Evolutionary conservation across 2,329 filamentous ascomycete genomes (phyloP), one percentile per base, ranked within the genome.

Genomic region (Aureobasidium sp.): DNA sequence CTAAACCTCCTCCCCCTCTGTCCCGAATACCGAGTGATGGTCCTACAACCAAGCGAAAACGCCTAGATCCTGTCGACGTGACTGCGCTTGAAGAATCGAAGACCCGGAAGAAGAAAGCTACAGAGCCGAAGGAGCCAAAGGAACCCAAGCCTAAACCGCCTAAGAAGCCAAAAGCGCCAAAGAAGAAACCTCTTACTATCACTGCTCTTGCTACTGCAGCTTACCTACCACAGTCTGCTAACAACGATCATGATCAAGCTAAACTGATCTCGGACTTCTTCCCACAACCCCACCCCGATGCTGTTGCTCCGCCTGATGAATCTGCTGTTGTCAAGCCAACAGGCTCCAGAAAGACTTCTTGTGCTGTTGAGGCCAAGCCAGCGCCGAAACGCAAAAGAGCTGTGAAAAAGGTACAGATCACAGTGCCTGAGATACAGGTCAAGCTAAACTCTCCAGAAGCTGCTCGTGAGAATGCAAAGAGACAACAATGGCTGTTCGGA

Each of bases 401-500:
- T 71, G 13, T 15, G 5, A 55, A 73, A 48, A 69, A 70, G 20
- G 44, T 64, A 46, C 60, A 60, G 64, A 74, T 61, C 12, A 63
- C 41, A 41, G 50, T 48, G 36, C 50, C 64, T 15, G 60, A 52
- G 42, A 39, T 64, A 6, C 62, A 64, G 20, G 56, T 63, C 58
- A 62, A 64, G 39, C 39, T 66, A 15, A 56, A 64, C 23, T 57
- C 61, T 34, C 64, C 64, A 32, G 50, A 62, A 48, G 60, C 59
- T 26, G 91, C 90, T 1, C 74, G 87, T 47, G 82, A 82, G 58
- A 82, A 87, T 66, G 82, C 88, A 15, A 79, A 83, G 3, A 78
- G 82, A 1, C 91, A 94, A 71, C 85, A 91, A 64, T 89, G 92
- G 69, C 76, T 95, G 0, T 96, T 96, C 74, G 91, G 90, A 1